Conservation (phyloP, 805 yeast species). For the Candida morakotiae region DNA sequence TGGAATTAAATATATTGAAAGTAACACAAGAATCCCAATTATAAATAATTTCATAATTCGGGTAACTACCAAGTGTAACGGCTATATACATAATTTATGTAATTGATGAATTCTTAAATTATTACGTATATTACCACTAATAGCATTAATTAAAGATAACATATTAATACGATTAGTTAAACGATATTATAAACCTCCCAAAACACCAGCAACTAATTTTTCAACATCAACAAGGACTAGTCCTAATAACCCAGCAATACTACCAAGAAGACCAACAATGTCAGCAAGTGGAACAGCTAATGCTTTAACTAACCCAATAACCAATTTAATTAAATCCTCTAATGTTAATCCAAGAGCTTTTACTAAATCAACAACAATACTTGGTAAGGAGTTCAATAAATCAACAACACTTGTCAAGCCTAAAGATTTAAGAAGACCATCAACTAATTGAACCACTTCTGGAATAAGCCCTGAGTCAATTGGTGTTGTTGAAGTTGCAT, state of each 20-base stretch:
- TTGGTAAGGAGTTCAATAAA: neutral
- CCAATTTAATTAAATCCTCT: neutral
- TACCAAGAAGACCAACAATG: neutral
- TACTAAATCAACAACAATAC: conserved; percentile 1
- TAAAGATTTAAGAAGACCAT: too few relatives aligned
- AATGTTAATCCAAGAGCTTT: neutral
- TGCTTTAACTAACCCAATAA: neutral
- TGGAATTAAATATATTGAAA: neutral
- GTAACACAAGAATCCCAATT: neutral
- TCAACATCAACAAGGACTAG: neutral
- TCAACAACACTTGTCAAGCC: neutral
- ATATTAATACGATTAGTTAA: too few relatives aligned
- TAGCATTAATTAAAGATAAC: too few relatives aligned
- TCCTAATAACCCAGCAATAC: neutral
- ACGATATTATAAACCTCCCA: conserved; percentile 1
- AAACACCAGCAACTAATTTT: neutral
- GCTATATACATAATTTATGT: too few relatives aligned
- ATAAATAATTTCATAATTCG: too few relatives aligned
- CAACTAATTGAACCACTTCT: neutral
- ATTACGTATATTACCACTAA: too few relatives aligned
- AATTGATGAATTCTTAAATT: too few relatives aligned
- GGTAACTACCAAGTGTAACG: too few relatives aligned
- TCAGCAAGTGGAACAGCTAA: neutral
- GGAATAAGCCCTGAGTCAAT: neutral
- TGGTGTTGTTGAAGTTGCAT: neutral